phyloP scores from a whole-genome alignment of 2,329 filamentous ascomycete genomes.

The Botrytis tulipae region DNA sequence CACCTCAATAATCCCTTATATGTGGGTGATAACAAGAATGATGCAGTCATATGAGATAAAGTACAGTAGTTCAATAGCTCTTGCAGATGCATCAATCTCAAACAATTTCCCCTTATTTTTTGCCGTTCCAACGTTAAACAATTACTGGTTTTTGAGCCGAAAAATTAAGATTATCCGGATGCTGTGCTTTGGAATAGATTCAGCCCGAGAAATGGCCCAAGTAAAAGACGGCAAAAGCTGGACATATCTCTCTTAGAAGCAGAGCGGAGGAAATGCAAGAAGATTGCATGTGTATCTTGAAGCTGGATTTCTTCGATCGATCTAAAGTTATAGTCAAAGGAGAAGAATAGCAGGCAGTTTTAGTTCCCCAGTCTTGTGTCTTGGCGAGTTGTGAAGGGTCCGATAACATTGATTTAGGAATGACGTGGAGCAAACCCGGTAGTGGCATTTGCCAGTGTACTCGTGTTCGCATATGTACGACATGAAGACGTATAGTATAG shows the following conservation, averaged over 20 bases:
- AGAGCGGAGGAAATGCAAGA: neutral
- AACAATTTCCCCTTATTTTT: neutral
- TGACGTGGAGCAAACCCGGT: too few species aligned
- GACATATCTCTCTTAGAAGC: neutral
- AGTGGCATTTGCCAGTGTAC: neutral
- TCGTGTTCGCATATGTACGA: neutral
- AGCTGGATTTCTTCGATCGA: neutral
- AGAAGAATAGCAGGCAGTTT: neutral
- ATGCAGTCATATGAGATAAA: constrained; percentile 11
- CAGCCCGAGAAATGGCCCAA: neutral
- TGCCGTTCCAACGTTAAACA: neutral
- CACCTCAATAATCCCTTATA: neutral
- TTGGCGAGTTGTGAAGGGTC: neutral
- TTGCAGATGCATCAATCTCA: neutral
- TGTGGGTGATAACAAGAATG: neutral
- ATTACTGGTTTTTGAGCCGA: neutral
- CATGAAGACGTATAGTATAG: neutral
- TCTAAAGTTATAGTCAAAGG: neutral
- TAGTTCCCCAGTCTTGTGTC: neutral
- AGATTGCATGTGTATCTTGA: neutral
- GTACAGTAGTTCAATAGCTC: neutral
- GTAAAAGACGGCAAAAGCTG: neutral
- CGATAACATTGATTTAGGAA: neutral
- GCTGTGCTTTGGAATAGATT: neutral
- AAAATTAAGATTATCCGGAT: neutral